Percentiles rank a stretch among this genome's conserved stretches.
Evolutionary conservation across 352 stramenopile species (phyloP).

Genomic region (Plasmopara viticola): DNA sequence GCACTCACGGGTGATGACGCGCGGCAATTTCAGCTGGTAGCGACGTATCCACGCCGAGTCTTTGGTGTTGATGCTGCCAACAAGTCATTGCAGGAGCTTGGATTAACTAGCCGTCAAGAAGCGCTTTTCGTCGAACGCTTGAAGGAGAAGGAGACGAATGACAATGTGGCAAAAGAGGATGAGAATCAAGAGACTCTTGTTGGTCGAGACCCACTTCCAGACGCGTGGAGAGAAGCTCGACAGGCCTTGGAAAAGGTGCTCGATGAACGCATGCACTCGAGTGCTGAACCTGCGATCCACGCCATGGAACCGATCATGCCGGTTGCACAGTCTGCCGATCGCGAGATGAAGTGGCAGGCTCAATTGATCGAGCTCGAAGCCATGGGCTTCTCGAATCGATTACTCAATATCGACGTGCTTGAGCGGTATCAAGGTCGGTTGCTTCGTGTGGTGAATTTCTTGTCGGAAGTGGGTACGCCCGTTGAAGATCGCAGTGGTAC

Average conservation of each 20-base stretch:
- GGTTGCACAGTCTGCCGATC: constrained; percentile 35
- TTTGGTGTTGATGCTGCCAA: constrained; percentile 33
- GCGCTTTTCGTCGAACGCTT: constrained; percentile 57
- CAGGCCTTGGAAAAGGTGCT: constrained; percentile 39
- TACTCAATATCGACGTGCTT: constrained; percentile 61
- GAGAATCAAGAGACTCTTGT: neutral
- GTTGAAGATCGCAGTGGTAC: constrained; percentile 17
- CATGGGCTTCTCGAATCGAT: constrained; percentile 68
- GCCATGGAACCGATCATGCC: constrained; percentile 64
- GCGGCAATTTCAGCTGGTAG: constrained; percentile 39
- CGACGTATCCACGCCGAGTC: constrained; percentile 56
- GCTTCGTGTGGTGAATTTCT: constrained; percentile 75
- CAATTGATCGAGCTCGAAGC: constrained; percentile 55
- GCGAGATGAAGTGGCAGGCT: constrained; percentile 54
- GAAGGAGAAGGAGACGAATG: constrained; percentile 3
- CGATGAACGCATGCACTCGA: constrained; percentile 38
- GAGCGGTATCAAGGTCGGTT: constrained; percentile 78
- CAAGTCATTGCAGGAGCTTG: constrained; percentile 45
- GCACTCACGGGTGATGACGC: constrained; percentile 41
- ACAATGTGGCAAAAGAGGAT: neutral
- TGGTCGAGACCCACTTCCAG: constrained; percentile 21
- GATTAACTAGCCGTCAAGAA: constrained; percentile 53
- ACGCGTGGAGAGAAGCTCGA: constrained; percentile 40
- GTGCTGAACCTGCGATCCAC: constrained; percentile 43
- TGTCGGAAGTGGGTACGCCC: constrained; percentile 50